These are phyloP conservation scores for Saksenaea vasiformis DNA, from an alignment of 371 early-diverging fungal genomes.

Conservation along the genomic window DNA sequence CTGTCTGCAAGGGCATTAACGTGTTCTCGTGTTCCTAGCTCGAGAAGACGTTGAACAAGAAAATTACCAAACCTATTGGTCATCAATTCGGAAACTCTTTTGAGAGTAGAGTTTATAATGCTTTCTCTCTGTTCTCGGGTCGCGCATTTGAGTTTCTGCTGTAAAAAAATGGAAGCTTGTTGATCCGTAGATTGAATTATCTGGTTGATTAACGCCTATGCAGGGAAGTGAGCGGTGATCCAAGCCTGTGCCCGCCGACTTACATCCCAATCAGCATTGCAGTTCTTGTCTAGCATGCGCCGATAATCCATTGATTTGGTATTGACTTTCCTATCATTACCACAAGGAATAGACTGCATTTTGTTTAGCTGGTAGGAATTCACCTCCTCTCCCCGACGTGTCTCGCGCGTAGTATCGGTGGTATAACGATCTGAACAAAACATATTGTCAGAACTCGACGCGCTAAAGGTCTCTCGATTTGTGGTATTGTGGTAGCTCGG, in stretches of 20 bases:
- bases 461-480: background rate
- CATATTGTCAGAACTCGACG: background rate
- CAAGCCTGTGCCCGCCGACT: background rate
- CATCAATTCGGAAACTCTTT: slow-evolving; percentile 62
- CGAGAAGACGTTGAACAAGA: slow-evolving; percentile 72
- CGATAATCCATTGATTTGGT: slow-evolving; percentile 19
- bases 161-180: slow-evolving; percentile 74
- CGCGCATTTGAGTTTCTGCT: slow-evolving; percentile 69
- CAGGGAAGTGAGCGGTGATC: background rate
- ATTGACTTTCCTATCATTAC: background rate
- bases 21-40: slow-evolving; percentile 65
- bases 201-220: slow-evolving; percentile 56
- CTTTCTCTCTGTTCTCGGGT: slow-evolving; percentile 51
- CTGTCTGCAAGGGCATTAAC: slow-evolving; percentile 52
- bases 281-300: slow-evolving; percentile 33
- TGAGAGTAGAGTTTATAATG: slow-evolving; percentile 63
- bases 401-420: background rate
- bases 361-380: background rate
- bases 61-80: slow-evolving; percentile 83
- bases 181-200: slow-evolving; percentile 77
- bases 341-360: background rate
- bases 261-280: slow-evolving; percentile 34
- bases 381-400: slow-evolving; percentile 15
- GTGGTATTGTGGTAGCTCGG: background rate
- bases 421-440: background rate